Evolutionary conservation across 169 alveolate species (phyloP).

Genomic region (Miamiensis avidus): DNA sequence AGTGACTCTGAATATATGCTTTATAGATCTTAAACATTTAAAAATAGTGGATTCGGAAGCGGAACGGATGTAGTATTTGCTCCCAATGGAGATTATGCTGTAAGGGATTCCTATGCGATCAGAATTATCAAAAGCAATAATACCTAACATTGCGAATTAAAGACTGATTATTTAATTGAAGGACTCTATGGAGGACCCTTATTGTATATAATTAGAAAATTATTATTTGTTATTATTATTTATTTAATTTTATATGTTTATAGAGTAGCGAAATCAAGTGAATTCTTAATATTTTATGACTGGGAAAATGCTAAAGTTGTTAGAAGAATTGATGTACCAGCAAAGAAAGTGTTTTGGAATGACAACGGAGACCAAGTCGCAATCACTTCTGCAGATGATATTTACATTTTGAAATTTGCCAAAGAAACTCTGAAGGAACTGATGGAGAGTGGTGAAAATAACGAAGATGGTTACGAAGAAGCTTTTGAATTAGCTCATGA

Average conservation of each 20-base stretch:
- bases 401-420: slow-evolving; percentile 82
- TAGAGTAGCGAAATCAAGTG: slow-evolving; percentile 87
- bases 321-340: slow-evolving; percentile 80
- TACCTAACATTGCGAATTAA: slow-evolving; percentile 41
- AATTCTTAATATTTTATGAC: slow-evolving; percentile 93
- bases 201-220: slow-evolving; percentile 20
- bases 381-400: slow-evolving; percentile 81
- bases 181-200: slow-evolving; percentile 77
- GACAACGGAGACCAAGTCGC: slow-evolving; percentile 59
- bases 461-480: slow-evolving; percentile 87
- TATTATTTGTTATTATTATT: not conserved
- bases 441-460: slow-evolving; percentile 35
- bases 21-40: slow-evolving; percentile 73
- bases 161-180: slow-evolving; percentile 68
- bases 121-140: slow-evolving; percentile 55
- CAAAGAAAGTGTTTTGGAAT: slow-evolving; percentile 75
- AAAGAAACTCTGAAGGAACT: slow-evolving; percentile 70
- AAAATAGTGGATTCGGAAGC: slow-evolving; percentile 78
- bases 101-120: slow-evolving; percentile 79
- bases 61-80: slow-evolving; percentile 95
- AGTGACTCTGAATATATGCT: slow-evolving; percentile 98
- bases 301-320: slow-evolving; percentile 89
- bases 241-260: not conserved
- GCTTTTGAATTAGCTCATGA: slow-evolving; percentile 88
- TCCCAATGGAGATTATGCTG: slow-evolving; percentile 94